Conservation (phyloP, 2,329 filamentous ascomycete genomes). For the Talaromyces sp. region DNA sequence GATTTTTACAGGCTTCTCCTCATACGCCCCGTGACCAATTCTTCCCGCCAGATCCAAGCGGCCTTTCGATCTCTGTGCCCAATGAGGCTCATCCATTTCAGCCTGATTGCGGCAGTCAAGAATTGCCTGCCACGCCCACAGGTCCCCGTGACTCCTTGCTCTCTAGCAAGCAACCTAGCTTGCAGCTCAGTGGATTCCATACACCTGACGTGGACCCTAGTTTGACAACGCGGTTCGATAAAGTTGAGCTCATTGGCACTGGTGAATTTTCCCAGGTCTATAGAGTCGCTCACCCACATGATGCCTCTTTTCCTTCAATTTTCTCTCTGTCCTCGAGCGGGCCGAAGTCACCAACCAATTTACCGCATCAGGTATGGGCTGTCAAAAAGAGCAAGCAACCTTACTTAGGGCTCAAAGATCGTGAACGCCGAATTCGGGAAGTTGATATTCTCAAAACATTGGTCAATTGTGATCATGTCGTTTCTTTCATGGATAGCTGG, state of each 20-base stretch:
- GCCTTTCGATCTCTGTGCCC: slow-evolving; percentile 75
- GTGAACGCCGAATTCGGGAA: slow-evolving; percentile 81
- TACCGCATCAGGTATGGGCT: slow-evolving; percentile 71
- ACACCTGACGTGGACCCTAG: slow-evolving; percentile 74
- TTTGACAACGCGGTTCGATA: slow-evolving; percentile 75
- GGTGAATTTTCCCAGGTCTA: slow-evolving; percentile 96
- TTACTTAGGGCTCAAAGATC: slow-evolving; percentile 75
- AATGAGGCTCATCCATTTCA: slow-evolving; percentile 44
- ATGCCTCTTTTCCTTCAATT: slow-evolving; percentile 42
- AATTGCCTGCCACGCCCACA: slow-evolving; percentile 81
- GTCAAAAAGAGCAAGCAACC: slow-evolving; percentile 91
- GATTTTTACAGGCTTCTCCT: slow-evolving; percentile 62
- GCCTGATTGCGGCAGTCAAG: slow-evolving; percentile 46
- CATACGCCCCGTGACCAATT: slow-evolving; percentile 78
- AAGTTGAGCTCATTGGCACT: slow-evolving; percentile 76
- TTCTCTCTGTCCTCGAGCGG: slow-evolving; percentile 51
- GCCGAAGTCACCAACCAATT: slow-evolving; percentile 56
- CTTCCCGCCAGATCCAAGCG: slow-evolving; percentile 77
- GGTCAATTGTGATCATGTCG: slow-evolving; percentile 77
- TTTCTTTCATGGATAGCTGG: slow-evolving; percentile 85
- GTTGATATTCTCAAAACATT: slow-evolving; percentile 78
- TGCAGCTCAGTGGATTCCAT: slow-evolving; percentile 71
- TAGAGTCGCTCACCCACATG: slow-evolving; percentile 62
- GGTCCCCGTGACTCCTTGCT: slow-evolving; percentile 61
- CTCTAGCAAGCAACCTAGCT: slow-evolving; percentile 63